A percentile compares a stretch with the other conserved stretches of the same genome.
Conservation (phyloP, 768 basidiomycete species). For the Naganishia randhawae region DNA sequence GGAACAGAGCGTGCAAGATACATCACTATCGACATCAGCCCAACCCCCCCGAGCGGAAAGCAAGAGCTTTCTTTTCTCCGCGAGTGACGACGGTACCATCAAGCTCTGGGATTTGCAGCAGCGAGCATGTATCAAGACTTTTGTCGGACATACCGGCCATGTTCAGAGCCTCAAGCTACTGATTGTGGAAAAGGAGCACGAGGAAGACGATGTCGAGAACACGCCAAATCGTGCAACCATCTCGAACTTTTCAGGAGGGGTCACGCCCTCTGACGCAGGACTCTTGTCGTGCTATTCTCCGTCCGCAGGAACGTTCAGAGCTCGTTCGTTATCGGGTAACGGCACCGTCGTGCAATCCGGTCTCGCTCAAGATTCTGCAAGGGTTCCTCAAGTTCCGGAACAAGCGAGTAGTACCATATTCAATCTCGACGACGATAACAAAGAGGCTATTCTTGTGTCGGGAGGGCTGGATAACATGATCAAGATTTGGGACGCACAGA, state of each 20-base stretch:
- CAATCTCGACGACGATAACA: slow-evolving; percentile 36
- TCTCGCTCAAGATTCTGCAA: too few species aligned
- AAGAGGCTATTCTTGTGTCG: slow-evolving; percentile 65
- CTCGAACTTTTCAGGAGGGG: neutral
- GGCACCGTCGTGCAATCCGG: neutral
- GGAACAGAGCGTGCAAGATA: slow-evolving; percentile 32
- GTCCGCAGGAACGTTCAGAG: neutral
- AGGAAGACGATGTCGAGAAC: slow-evolving; percentile 18
- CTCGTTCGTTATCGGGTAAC: neutral
- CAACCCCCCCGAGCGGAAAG: slow-evolving; percentile 42
- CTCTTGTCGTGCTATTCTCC: slow-evolving; percentile 3
- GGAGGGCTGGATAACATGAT: slow-evolving; percentile 93
- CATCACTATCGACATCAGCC: slow-evolving; percentile 34
- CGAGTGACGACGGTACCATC: slow-evolving; percentile 89
- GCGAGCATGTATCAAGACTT: slow-evolving; percentile 74
- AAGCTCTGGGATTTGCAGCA: slow-evolving; percentile 86
- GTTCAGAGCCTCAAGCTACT: slow-evolving; percentile 86
- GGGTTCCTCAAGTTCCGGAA: too few species aligned
- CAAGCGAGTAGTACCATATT: neutral
- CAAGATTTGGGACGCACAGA: slow-evolving; percentile 91
- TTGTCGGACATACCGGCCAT: slow-evolving; percentile 86
- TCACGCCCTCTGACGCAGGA: neutral
- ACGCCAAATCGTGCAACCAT: neutral
- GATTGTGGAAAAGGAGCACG: slow-evolving; percentile 54
- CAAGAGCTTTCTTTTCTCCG: slow-evolving; percentile 88